Evolutionary conservation across 2,329 filamentous ascomycete species (phyloP), one percentile per base, ranked within the genome.

Genomic region (Parasarocladium wereldwijsianum): DNA sequence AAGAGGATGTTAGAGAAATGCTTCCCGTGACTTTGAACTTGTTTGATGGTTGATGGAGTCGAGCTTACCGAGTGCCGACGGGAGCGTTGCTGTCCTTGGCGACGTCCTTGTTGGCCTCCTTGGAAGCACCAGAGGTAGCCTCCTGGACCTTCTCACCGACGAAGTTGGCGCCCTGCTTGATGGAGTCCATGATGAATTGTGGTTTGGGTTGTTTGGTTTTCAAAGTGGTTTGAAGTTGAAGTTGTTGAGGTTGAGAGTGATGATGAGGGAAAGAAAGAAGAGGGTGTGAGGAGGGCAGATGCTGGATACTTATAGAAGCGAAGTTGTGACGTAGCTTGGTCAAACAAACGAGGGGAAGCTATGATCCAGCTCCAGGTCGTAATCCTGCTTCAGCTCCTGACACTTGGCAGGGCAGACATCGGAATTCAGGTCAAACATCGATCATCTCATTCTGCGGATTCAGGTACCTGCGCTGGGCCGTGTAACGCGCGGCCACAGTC

Each of bases 91-190:
- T 51, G 49, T 71, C 69, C 65, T 78, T 77, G 52, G 73, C 74
- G 40, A 71, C 63, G 40, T 64, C 49, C 68, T 79, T 77, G 68
- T 79, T 78, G 59, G 60, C 59, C 58, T 77, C 71, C 69, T 79
- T 78, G 57, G 62, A 69, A 37, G 66, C 57, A 40, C 64, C 61
- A 37, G 58, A 57, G 38, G 60, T 48, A 36, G 59, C 58, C 50
- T 73, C 58, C 60, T 76, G 63, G 49, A 72, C 54, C 45, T 60
- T 57, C 63, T 77, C 73, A 38, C 62, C 52, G 52, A 75, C 69
- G 66, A 69, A 73, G 66, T 76, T 76, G 58, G 58, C 70, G 47
- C 64, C 66, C 57, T 76, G 69, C 62, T 64, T 63, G 49, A 66
- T 38, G 38, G 60, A 56, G 32, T 67, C 63, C 63, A 67, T 66